Evolutionary conservation across 1,284 basidiomycete genomes (phyloP), one percentile per base, ranked within the genome.

Genomic region (Meripilus lineatus): DNA sequence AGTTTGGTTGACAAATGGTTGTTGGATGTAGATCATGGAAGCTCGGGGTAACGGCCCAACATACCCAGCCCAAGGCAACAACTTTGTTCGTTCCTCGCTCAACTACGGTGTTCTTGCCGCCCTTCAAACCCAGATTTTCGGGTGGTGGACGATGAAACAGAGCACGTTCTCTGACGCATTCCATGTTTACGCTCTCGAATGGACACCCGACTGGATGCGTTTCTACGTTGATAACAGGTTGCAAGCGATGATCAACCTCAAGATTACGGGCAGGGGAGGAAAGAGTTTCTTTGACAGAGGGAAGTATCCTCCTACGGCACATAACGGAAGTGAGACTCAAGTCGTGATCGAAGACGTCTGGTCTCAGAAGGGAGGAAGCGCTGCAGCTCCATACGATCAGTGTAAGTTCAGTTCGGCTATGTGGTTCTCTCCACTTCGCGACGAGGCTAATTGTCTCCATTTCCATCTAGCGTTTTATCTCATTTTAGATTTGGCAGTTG

Each of bases 341-440:
- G 66, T 73, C 40, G 71, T 71, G 10, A 62, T 81, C 13, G 51
- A 56, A 46, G 65, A 81, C 53, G 74, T 71, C 4, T 83, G 71
- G 71, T 51, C 58, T 17, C 59, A 63, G 17, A 60, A 60, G 10
- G 67, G 70, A 25, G 73, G 73, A 17, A 65, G 58, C 23, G 53
- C 77, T 51, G 75, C 78, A 1, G 81, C 88, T 15, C 89, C 89
- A 5, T 92, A 90, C 51, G 88, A 92, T 61, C 86, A 84, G 56
- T 62, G 79, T 79, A 53, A 28, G 70, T 65, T 11, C 35, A 62
- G 78, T 79, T 52, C 30, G 70, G n/a, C 28, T 38, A 41, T 40
- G 41, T 36, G 18, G 32, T 13, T 37, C 32, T 28, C 14, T 25
- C 21, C n/a, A 20, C 35, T 32, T 24, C 36, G 22, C 10, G n/a